These are phyloP conservation scores for Ailanthus altissimus DNA, from an alignment of 345 rosid species.

Conservation along the genomic window DNA sequence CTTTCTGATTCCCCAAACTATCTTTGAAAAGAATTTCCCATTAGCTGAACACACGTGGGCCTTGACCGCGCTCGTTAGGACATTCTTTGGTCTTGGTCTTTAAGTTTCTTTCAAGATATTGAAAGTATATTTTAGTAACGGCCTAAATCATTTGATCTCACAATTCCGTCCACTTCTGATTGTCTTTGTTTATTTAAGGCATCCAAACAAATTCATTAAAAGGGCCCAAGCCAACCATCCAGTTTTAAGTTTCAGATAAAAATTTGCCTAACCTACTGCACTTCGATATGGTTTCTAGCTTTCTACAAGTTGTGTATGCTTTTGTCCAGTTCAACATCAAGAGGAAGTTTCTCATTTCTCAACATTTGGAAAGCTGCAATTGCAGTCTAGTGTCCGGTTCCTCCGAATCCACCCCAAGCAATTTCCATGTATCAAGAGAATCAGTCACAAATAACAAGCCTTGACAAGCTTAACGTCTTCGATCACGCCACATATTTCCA, in stretches of 20 bases:
- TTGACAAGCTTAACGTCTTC: conserved; percentile 20
- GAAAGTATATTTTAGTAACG: neutral
- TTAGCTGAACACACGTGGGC: neutral
- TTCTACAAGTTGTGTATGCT: neutral
- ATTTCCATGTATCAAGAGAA: no score
- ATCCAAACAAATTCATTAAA: neutral
- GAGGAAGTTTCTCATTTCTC: neutral
- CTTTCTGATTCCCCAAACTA: neutral
- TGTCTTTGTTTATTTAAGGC: neutral
- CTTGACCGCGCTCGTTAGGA: no score
- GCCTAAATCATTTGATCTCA: neutral
- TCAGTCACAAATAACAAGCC: neutral
- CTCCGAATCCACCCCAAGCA: neutral
- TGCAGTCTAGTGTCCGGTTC: conserved; percentile 5
- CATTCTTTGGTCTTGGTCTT: no score
- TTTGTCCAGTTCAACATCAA: conserved; percentile 28
- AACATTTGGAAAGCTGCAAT: conserved; percentile 21
- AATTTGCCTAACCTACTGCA: neutral
- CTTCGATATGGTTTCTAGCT: neutral
- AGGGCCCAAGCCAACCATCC: neutral
- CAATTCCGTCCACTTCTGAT: neutral
- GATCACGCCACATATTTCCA: conserved; percentile 54
- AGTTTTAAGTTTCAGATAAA: neutral
- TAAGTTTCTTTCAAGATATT: no score
- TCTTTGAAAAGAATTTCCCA: neutral